These are phyloP conservation scores for Trifolium dubium DNA, from an alignment of 306 rosid genomes.

Conservation along the genomic window DNA sequence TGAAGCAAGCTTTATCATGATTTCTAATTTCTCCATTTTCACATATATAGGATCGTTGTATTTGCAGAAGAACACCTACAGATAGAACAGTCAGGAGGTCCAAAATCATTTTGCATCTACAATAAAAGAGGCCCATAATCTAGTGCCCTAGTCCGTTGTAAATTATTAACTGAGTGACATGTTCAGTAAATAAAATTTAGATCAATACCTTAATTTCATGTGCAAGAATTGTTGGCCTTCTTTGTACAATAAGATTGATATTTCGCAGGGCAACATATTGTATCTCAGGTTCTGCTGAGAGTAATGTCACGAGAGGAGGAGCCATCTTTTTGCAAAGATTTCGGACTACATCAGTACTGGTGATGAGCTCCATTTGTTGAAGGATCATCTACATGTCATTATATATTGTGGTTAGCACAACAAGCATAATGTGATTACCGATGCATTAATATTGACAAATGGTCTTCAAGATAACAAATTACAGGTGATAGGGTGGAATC, in stretches of 20 bases:
- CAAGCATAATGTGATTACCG: conserved; percentile 31
- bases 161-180: conserved; percentile 25
- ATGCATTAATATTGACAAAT: conserved; percentile 30
- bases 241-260: conserved; percentile 98
- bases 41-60: conserved; percentile 99
- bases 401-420: conserved; percentile 40
- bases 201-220: conserved; percentile 96
- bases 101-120: conserved; percentile 29
- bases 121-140: conserved; percentile 30
- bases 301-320: conserved; percentile 98
- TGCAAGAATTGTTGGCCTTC: conserved; percentile 96
- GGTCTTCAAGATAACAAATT: conserved; percentile 28
- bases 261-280: conserved; percentile 98
- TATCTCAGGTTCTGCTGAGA: conserved; percentile 99
- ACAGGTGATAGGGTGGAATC: conserved; percentile 22
- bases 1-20: conserved; percentile 98
- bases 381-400: conserved; percentile 83
- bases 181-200: conserved; percentile 30
- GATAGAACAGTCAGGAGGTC: conserved; percentile 30
- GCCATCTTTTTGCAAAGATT: conserved; percentile 99
- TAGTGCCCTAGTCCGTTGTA: conserved; percentile 21
- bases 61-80: conserved; percentile 97
- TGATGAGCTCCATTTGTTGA: conserved; percentile 99
- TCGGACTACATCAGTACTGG: conserved; percentile 94
- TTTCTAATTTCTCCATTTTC: conserved; percentile 98